These are phyloP conservation scores for Cyclotella kingstonii DNA, from an alignment of 108 stramenopile genomes.

Conservation along the genomic window DNA sequence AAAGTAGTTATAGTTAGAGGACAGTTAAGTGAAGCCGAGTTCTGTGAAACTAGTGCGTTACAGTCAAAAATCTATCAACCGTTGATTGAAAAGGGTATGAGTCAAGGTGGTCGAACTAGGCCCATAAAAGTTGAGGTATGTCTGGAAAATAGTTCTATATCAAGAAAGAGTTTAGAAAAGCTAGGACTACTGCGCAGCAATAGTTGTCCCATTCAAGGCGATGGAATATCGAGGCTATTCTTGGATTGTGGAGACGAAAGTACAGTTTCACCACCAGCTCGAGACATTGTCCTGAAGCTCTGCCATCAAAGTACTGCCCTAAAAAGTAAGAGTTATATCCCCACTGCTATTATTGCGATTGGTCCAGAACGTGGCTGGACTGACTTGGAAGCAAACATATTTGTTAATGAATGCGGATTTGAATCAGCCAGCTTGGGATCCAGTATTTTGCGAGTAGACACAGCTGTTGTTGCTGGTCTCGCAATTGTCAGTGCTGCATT, in stretches of 20 bases:
- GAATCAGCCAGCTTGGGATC: constrained; percentile 38
- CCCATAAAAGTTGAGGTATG: constrained; percentile 36
- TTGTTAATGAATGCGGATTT: constrained; percentile 41
- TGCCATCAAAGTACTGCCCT: background rate
- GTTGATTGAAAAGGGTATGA: constrained; percentile 48
- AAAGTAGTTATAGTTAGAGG: constrained; percentile 24
- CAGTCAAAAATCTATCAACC: constrained; percentile 20
- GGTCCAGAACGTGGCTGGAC: constrained; percentile 59
- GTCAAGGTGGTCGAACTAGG: constrained; percentile 46
- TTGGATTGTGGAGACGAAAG: constrained; percentile 56
- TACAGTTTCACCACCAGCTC: constrained; percentile 19
- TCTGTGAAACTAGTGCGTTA: constrained; percentile 19
- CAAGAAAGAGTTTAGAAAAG: constrained; percentile 15
- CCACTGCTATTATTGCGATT: constrained; percentile 36
- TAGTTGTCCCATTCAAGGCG: background rate
- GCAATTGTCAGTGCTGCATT: constrained; percentile 47
- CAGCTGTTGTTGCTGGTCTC: constrained; percentile 43
- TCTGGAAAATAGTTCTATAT: constrained; percentile 18
- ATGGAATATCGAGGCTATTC: constrained; percentile 34
- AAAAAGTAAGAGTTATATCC: background rate
- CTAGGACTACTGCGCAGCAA: constrained; percentile 18
- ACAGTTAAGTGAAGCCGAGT: constrained; percentile 28
- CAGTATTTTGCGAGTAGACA: constrained; percentile 49
- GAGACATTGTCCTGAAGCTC: constrained; percentile 30
- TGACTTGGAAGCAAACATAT: constrained; percentile 36